Percentiles rank a stretch among this genome's conserved stretches.
Evolutionary conservation across 2,329 filamentous ascomycete species (phyloP).

Genomic region (Diaporthe ilicicola): DNA sequence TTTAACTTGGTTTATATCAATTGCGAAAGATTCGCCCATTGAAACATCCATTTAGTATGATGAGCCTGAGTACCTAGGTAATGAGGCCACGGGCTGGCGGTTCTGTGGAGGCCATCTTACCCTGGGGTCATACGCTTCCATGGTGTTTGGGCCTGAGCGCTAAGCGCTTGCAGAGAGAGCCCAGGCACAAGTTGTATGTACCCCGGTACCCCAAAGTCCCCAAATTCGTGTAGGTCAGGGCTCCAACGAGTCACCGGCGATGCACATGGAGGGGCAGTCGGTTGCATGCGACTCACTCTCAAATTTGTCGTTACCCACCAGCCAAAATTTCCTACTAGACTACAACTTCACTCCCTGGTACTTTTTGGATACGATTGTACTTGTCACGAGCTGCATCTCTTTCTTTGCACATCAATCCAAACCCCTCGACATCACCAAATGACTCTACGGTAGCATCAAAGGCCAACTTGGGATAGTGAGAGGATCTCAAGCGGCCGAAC

Average conservation of each 20-base stretch:
- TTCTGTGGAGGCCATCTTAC: background rate
- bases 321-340: constrained; percentile 27
- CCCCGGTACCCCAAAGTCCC: background rate
- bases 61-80: background rate
- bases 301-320: constrained; percentile 33
- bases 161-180: too few species aligned
- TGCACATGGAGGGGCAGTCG: constrained; percentile 7
- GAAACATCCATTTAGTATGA: too few species aligned
- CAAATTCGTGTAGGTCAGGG: constrained; percentile 10
- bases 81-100: background rate
- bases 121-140: background rate
- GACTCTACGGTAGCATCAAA: constrained; percentile 73
- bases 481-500: constrained; percentile 78
- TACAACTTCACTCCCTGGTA: constrained; percentile 6
- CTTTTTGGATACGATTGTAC: background rate
- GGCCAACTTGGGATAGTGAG: constrained; percentile 80
- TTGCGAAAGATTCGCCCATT: background rate
- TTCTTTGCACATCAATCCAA: constrained; percentile 26
- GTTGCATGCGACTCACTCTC: constrained; percentile 17
- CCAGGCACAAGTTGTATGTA: background rate
- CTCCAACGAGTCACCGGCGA: constrained; percentile 17
- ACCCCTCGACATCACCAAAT: constrained; percentile 53
- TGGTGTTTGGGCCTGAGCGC: too few species aligned
- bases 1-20: background rate
- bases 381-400: background rate